Evolutionary conservation across 345 rosid species (phyloP).

Genomic region (Balakata baccata): DNA sequence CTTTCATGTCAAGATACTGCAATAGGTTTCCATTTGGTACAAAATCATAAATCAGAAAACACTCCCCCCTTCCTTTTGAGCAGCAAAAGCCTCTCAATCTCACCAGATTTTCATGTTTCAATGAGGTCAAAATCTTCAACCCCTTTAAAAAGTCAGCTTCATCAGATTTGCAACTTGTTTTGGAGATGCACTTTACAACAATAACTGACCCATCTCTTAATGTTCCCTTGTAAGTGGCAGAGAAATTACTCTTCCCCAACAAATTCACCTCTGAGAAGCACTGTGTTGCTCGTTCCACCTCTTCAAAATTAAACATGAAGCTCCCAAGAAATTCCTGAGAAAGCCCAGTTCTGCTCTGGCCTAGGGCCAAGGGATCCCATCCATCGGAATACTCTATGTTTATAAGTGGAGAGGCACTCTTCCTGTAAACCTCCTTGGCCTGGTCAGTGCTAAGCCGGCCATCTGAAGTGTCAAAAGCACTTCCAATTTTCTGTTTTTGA

Average conservation of each 20-base stretch:
- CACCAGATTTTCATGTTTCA: slow-evolving; percentile 78
- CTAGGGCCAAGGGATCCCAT: slow-evolving; percentile 85
- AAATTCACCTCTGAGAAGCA: slow-evolving; percentile 76
- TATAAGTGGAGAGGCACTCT: slow-evolving; percentile 68
- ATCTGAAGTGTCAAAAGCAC: slow-evolving; percentile 52
- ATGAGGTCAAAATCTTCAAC: slow-evolving; percentile 59
- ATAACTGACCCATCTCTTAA: slow-evolving; percentile 82
- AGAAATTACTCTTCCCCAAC: slow-evolving; percentile 69
- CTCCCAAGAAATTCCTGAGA: slow-evolving; percentile 86
- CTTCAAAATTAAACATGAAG: slow-evolving; percentile 87
- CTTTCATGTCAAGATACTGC: slow-evolving; percentile 70
- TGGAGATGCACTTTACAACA: slow-evolving; percentile 69
- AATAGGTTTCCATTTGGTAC: slow-evolving; percentile 78
- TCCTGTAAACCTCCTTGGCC: slow-evolving; percentile 52
- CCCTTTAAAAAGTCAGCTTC: slow-evolving; percentile 82
- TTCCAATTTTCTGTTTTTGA: slow-evolving; percentile 68
- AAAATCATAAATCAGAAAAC: slow-evolving; percentile 77
- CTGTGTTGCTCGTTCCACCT: slow-evolving; percentile 90
- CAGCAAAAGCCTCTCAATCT: slow-evolving; percentile 89
- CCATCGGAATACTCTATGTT: slow-evolving; percentile 86
- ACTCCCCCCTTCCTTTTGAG: slow-evolving; percentile 91
- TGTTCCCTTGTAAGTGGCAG: slow-evolving; percentile 69
- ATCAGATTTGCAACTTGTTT: slow-evolving; percentile 79
- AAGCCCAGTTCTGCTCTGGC: slow-evolving; percentile 47
- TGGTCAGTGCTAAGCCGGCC: slow-evolving; percentile 64